phyloP scores from a whole-genome alignment of 2,329 filamentous ascomycete genomes.

The Calonectria fujianensis region DNA sequence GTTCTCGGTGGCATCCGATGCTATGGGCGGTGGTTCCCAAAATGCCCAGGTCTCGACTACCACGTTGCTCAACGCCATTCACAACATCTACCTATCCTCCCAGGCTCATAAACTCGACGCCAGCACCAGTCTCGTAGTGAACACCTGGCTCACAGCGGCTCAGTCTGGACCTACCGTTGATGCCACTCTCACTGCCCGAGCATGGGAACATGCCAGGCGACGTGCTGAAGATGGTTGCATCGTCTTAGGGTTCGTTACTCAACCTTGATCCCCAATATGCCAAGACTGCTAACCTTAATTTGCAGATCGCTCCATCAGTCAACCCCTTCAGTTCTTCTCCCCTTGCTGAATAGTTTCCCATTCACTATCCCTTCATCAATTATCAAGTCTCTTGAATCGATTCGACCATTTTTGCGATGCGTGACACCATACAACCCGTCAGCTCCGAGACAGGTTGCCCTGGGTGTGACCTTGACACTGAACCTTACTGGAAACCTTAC shows the following conservation, averaged over 20 bases:
- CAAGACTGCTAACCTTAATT: background rate
- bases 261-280: background rate
- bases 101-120: constrained; percentile 92
- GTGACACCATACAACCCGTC: constrained; percentile 95
- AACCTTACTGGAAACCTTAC: constrained; percentile 87
- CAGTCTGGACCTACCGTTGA: constrained; percentile 86
- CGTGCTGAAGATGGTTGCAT: constrained; percentile 97
- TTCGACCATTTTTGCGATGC: constrained; percentile 90
- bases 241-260: constrained; percentile 82
- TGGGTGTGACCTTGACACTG: constrained; percentile 88
- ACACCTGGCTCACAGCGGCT: constrained; percentile 92
- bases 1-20: constrained; percentile 81
- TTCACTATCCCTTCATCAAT: constrained; percentile 84
- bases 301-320: constrained; percentile 90
- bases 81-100: constrained; percentile 89
- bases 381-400: constrained; percentile 85
- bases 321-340: constrained; percentile 87
- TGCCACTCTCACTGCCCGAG: constrained; percentile 83
- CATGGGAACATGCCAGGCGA: constrained; percentile 97
- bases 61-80: constrained; percentile 91
- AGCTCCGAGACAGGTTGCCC: constrained; percentile 84
- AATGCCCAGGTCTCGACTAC: constrained; percentile 92
- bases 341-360: constrained; percentile 88
- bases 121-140: constrained; percentile 93
- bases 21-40: constrained; percentile 78